These are phyloP conservation scores for Conringia planisiliqua DNA, from an alignment of 345 rosid species.

Conservation along the genomic window DNA sequence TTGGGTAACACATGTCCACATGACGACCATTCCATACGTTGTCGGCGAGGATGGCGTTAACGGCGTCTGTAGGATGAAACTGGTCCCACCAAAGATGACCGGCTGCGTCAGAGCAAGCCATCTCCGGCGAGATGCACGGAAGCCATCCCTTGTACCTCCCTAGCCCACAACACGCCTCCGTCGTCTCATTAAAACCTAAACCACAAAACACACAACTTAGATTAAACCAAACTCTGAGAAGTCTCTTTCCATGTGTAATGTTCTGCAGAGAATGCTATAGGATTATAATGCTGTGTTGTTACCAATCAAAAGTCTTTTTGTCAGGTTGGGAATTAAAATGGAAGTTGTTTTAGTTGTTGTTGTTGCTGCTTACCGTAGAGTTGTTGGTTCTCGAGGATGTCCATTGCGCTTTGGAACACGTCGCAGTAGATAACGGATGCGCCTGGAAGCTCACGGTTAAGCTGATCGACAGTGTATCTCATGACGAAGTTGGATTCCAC, in stretches of 20 bases:
- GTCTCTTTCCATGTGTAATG: neutral
- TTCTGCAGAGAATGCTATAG: neutral
- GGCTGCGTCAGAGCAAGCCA: constrained; percentile 72
- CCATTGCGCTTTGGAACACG: constrained; percentile 77
- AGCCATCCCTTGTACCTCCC: constrained; percentile 87
- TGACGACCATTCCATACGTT: constrained; percentile 82
- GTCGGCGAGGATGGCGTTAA: constrained; percentile 79
- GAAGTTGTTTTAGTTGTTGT: neutral
- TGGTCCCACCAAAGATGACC: constrained; percentile 90
- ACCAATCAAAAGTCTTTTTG: neutral
- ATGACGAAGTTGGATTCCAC: constrained; percentile 73
- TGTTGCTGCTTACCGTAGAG: constrained; percentile 50
- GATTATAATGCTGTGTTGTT: neutral
- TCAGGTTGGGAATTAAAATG: neutral
- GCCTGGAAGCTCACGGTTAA: constrained; percentile 53
- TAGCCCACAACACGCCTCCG: constrained; percentile 84
- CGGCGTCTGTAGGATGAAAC: constrained; percentile 86
- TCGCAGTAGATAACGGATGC: constrained; percentile 68
- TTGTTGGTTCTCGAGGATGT: constrained; percentile 61
- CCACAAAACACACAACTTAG: neutral
- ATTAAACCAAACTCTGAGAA: neutral
- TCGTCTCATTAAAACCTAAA: constrained; percentile 65
- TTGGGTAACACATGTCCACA: constrained; percentile 78
- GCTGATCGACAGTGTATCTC: constrained; percentile 68
- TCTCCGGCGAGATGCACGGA: constrained; percentile 68